Conservation (phyloP, 257 asterid species). For the Przewalskia tangutica region DNA sequence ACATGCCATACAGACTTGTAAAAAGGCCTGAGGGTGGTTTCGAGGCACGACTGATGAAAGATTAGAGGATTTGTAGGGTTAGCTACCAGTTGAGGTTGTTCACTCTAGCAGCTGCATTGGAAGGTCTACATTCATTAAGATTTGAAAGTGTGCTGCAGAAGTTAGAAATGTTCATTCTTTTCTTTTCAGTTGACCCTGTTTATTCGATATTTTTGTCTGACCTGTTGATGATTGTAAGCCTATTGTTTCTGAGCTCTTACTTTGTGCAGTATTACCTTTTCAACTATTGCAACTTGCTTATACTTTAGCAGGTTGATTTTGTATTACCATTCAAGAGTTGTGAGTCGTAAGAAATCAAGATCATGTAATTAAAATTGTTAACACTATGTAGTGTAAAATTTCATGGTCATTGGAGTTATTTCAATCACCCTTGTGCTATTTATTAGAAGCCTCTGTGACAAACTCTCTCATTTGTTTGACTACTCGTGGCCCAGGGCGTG, state of each 20-base stretch:
- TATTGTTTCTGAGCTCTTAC: neutral
- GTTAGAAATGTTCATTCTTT: slow-evolving; percentile 16
- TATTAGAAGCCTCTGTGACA: neutral
- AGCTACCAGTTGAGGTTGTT: slow-evolving; percentile 11
- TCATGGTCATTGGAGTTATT: neutral
- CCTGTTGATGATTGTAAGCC: slow-evolving; percentile 19
- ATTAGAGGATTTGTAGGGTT: slow-evolving; percentile 20
- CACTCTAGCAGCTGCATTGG: slow-evolving; percentile 17
- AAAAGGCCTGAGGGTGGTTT: slow-evolving; percentile 73
- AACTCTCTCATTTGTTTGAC: neutral
- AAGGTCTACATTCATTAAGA: slow-evolving; percentile 19
- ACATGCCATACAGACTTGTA: slow-evolving; percentile 49
- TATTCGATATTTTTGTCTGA: slow-evolving; percentile 11
- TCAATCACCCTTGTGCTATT: neutral
- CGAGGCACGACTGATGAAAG: slow-evolving; percentile 65
- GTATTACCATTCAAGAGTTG: slow-evolving; percentile 6
- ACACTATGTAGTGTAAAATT: neutral
- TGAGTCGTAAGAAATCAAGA: neutral
- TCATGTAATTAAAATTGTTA: slow-evolving; percentile 8
- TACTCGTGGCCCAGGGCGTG: neutral
- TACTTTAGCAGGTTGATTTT: slow-evolving; percentile 11
- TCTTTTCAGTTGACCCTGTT: slow-evolving; percentile 8
- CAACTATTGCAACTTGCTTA: slow-evolving; percentile 13
- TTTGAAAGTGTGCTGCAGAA: slow-evolving; percentile 11
- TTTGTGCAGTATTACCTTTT: slow-evolving; percentile 17